phyloP scores from a whole-genome alignment of 352 stramenopile genomes.

The Ophiocytium majus region DNA sequence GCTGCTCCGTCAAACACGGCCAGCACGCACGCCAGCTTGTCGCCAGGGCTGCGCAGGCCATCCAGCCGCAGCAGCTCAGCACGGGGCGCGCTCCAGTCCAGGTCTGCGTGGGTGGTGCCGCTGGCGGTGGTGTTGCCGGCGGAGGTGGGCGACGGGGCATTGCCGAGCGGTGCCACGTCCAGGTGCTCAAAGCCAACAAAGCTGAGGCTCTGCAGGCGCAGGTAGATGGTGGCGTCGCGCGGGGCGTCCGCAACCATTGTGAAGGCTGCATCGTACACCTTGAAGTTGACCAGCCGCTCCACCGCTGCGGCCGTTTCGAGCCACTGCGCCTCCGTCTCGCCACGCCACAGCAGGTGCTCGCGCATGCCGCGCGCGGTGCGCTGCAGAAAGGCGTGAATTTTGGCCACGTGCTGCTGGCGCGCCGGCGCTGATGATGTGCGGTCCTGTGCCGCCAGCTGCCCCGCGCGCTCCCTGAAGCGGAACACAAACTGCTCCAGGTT shows the following conservation, averaged over 20 bases:
- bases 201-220: conserved; percentile 67
- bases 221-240: conserved; percentile 66
- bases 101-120: conserved; percentile 20
- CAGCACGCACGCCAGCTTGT: conserved; percentile 45
- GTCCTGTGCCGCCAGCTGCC: background rate
- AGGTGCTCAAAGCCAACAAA: conserved; percentile 79
- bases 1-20: background rate
- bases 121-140: background rate
- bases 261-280: conserved; percentile 69
- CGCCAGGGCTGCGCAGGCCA: conserved; percentile 35
- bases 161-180: conserved; percentile 63
- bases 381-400: conserved; percentile 51
- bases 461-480: conserved; percentile 33
- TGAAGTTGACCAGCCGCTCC: conserved; percentile 83
- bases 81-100: conserved; percentile 27
- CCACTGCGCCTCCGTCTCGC: conserved; percentile 44
- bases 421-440: too few relatives aligned
- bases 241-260: conserved; percentile 60
- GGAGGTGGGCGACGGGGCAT: background rate
- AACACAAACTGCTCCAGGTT: conserved; percentile 55
- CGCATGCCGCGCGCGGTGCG: conserved; percentile 33
- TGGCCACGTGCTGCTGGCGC: conserved; percentile 2
- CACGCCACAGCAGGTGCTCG: conserved; percentile 44
- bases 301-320: conserved; percentile 54
- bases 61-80: conserved; percentile 29